Evolutionary conservation across 306 rosid genomes (phyloP).

Genomic region (Cicer judaicum): DNA sequence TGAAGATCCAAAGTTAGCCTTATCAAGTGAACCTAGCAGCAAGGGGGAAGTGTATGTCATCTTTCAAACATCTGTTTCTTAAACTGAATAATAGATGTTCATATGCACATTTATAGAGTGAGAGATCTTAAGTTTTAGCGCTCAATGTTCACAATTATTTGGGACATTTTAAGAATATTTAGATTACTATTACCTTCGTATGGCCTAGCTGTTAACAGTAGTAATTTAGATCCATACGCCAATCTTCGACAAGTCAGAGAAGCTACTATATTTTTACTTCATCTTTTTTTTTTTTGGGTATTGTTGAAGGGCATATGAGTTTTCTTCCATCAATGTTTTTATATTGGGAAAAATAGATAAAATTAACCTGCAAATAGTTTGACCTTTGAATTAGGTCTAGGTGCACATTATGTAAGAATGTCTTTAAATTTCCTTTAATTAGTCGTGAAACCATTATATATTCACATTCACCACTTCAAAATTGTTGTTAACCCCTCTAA

Average conservation of each 20-base stretch:
- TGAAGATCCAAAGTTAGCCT: conserved; percentile 45
- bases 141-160: neutral
- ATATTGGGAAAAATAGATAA: conserved; percentile 6
- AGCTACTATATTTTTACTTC: neutral
- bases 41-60: conserved; percentile 59
- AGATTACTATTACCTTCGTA: neutral
- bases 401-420: neutral
- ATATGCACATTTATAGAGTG: conserved; percentile 18
- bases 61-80: conserved; percentile 34
- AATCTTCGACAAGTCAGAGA: neutral
- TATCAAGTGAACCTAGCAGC: conserved; percentile 40
- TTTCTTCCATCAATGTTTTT: neutral
- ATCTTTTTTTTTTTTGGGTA: neutral
- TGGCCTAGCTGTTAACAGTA: conserved; percentile 12
- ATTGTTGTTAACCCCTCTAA: neutral
- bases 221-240: conserved; percentile 26
- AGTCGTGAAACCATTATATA: conserved; percentile 10
- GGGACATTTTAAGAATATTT: conserved; percentile 1
- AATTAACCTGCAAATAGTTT: neutral
- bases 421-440: conserved; percentile 4
- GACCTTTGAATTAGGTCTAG: conserved; percentile 18
- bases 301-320: no score
- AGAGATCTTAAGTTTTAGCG: conserved; percentile 6
- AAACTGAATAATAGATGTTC: conserved; percentile 23
- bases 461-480: neutral